Percentiles rank a stretch among this genome's conserved stretches.
These are phyloP conservation scores for Lepidopterella palustris DNA, from an alignment of 495 filamentous ascomycete genomes.

Conservation along the genomic window DNA sequence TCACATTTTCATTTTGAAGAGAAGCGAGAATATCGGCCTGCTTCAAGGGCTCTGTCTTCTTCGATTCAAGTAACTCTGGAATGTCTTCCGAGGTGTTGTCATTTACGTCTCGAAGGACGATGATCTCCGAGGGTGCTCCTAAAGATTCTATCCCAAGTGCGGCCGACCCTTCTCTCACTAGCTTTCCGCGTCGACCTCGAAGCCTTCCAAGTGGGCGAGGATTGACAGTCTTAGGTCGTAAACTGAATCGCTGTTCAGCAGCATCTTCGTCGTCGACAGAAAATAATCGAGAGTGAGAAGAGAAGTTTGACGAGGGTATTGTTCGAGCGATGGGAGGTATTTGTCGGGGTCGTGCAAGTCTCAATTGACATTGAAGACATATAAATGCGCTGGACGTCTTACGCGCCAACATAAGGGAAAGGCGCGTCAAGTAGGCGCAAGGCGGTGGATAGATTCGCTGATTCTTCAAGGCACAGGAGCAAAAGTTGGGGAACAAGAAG, in stretches of 20 bases:
- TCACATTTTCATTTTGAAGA: conserved; percentile 5
- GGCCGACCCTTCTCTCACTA: conserved; percentile 11
- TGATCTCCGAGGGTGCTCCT: conserved; percentile 23
- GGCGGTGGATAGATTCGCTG: too few relatives aligned
- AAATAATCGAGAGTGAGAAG: conserved; percentile 15
- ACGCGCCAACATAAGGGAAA: conserved; percentile 25
- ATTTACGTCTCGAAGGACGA: conserved; percentile 17
- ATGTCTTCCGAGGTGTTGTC: neutral
- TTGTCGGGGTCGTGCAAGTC: neutral
- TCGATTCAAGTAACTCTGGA: neutral
- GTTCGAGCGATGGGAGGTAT: neutral
- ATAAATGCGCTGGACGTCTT: conserved; percentile 25
- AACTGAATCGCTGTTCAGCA: neutral
- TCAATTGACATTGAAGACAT: conserved; percentile 26
- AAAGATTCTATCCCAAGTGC: conserved; percentile 17
- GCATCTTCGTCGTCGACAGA: conserved; percentile 4
- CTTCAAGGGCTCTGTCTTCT: conserved; percentile 4
- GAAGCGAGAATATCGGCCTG: conserved; percentile 13
- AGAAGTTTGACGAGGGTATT: conserved; percentile 11
- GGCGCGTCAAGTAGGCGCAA: neutral
- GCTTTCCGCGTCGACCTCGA: conserved; percentile 11
- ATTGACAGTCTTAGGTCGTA: neutral
- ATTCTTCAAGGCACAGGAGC: neutral
- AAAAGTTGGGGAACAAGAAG: neutral
- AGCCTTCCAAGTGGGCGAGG: conserved; percentile 8